Conservation (phyloP, 2,329 filamentous ascomycete genomes). For the Calonectria ilicicola region DNA sequence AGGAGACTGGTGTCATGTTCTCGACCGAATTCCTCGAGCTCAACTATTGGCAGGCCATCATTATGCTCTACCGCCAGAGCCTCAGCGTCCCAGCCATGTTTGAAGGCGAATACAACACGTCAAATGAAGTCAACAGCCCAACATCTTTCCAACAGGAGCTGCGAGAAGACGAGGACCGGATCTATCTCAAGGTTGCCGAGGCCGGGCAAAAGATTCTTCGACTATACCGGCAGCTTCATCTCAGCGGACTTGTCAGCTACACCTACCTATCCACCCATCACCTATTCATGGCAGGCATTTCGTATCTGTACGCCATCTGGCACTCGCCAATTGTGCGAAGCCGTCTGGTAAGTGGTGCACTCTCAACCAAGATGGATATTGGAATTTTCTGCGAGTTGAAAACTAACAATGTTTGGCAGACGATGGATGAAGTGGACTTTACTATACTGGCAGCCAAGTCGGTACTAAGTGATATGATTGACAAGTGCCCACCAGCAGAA, state of each 20-base stretch:
- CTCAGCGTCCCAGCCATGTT: conserved; percentile 87
- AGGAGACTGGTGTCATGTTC: conserved; percentile 88
- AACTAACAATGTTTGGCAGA: conserved; percentile 55
- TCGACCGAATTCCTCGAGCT: conserved; percentile 90
- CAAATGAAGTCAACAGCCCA: conserved; percentile 73
- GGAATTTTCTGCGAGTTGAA: not conserved
- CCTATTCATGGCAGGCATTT: conserved; percentile 96
- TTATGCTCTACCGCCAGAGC: conserved; percentile 95
- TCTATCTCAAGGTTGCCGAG: conserved; percentile 95
- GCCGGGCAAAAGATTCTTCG: conserved; percentile 93
- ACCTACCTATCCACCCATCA: conserved; percentile 96
- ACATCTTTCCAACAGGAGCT: conserved; percentile 73
- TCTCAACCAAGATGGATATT: not conserved
- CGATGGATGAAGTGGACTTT: conserved; percentile 97
- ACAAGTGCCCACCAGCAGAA: conserved; percentile 95
- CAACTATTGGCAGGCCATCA: conserved; percentile 98
- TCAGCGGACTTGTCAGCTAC: conserved; percentile 91
- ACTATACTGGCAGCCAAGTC: conserved; percentile 94
- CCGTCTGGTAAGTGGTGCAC: conserved; percentile 74
- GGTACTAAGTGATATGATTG: conserved; percentile 89
- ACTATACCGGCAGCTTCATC: conserved; percentile 89
- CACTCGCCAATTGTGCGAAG: conserved; percentile 91
- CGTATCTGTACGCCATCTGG: conserved; percentile 97
- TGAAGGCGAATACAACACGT: conserved; percentile 79
- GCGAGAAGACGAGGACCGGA: conserved; percentile 86